Evolutionary conservation across 2,329 filamentous ascomycete genomes (phyloP).

Genomic region (Trichoderma koningiopsis): DNA sequence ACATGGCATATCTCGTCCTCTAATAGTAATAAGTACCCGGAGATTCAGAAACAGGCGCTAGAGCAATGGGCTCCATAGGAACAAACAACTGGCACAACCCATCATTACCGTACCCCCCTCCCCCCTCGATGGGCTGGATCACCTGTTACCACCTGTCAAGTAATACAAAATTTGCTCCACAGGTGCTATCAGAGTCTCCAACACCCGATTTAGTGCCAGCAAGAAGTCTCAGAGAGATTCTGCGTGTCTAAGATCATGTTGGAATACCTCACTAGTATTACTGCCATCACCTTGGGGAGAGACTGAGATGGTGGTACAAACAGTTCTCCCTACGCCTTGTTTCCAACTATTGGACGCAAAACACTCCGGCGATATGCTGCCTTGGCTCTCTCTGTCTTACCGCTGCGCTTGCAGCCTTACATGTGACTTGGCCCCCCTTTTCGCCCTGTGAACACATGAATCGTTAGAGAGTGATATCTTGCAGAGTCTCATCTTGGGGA

Average conservation of each 20-base stretch:
- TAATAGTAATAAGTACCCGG: background rate
- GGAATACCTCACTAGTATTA: background rate
- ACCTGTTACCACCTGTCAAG: background rate
- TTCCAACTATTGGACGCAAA: slow-evolving; percentile 3
- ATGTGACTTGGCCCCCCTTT: background rate
- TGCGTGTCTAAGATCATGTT: background rate
- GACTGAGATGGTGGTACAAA: background rate
- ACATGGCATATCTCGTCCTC: background rate
- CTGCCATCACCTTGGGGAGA: background rate
- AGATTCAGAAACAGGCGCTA: background rate
- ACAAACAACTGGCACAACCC: slow-evolving; percentile 2
- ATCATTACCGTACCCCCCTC: background rate
- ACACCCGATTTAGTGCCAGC: background rate
- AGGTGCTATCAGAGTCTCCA: background rate
- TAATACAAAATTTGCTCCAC: background rate
- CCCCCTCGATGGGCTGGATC: background rate
- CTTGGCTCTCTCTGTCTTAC: background rate
- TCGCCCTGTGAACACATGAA: background rate
- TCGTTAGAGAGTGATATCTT: background rate
- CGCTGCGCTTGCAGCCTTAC: slow-evolving; percentile 10
- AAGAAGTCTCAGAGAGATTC: background rate
- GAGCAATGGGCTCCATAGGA: background rate
- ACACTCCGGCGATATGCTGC: background rate
- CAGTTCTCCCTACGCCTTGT: slow-evolving; percentile 3
- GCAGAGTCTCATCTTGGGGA: background rate